A percentile compares a stretch with the other conserved stretches of the same genome.
Evolutionary conservation across 257 asterid genomes (phyloP).

Genomic region (Jacaranda copaia): DNA sequence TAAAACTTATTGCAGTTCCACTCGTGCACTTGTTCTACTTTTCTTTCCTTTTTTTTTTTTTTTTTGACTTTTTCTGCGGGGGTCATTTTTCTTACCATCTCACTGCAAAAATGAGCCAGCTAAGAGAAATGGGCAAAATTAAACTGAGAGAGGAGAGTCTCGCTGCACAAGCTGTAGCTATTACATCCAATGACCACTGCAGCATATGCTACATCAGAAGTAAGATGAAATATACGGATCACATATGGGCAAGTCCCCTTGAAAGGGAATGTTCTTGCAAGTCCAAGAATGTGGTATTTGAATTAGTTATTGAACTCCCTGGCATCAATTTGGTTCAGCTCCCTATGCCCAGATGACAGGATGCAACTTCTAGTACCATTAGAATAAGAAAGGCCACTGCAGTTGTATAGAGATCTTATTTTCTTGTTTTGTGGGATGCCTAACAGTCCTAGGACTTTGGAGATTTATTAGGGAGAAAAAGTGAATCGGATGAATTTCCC

Average conservation of each 20-base stretch:
- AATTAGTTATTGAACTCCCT: not conserved
- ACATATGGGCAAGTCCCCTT: not conserved
- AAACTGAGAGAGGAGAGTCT: not conserved
- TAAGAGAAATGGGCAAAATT: not conserved
- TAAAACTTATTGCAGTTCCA: not conserved
- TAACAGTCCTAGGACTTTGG: too few relatives aligned
- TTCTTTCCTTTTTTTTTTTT: not conserved
- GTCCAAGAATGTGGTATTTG: not conserved
- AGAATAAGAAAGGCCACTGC: not conserved
- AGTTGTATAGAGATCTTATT: not conserved
- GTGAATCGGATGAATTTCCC: slow-evolving; percentile 17
- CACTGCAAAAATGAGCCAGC: not conserved
- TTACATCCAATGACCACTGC: not conserved
- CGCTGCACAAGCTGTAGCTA: not conserved
- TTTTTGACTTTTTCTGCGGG: not conserved
- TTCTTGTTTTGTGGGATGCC: too few relatives aligned
- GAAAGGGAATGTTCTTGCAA: slow-evolving; percentile 10
- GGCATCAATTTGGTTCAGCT: not conserved
- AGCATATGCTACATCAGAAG: not conserved
- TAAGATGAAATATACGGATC: slow-evolving; percentile 2
- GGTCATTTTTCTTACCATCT: not conserved
- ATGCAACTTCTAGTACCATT: not conserved
- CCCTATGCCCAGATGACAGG: not conserved
- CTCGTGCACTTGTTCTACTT: slow-evolving; percentile 24
- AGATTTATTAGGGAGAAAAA: not conserved